Base-by-base conservation (phyloP, 352 stramenopile genomes). In the Pythium scleroteichum region DNA sequence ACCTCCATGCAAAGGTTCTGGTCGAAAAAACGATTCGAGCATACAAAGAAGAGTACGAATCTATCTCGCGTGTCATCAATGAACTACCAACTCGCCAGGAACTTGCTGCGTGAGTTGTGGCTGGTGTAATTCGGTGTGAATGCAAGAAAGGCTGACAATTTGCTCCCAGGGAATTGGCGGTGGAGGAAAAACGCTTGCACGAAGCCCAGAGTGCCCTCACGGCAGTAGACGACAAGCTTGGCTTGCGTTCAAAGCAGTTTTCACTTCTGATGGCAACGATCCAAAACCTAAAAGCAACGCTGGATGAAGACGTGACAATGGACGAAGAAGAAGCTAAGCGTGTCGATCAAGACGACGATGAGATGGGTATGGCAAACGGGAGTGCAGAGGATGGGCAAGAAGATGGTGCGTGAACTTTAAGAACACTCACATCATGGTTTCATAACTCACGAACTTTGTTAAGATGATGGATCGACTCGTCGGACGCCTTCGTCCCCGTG, bases 11-110 rank as follows among this genome's bases (percentile, higher is more conserved):
- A 13, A 85, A 87, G 27, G 80, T 96, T 51, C 77, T 82, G 40
- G 73, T 82, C 23, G 85, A 96, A 55, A 88, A 85, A 62, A 84
- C 70, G 0, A 70, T 94, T 19, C 80, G 85, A 8, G 78, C 77
- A 27, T 94, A 94, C 67, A 96, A 96, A 59, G 84, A 96, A 61
- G 87, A 94, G 62, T 96, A 96, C 69, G 87, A 96, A 63, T 90
- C 82, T 17, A 85, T 92, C 50, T 85, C 87, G 33, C 69, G 83
- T 16, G 80, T 92, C 3, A 79, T 96, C 63, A 96, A 96, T 60
- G 73, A 91, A 57, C 62, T 94, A 39, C 83, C 85, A 56, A 90
- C 87, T 14, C 62, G 83, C 22, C 66, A 71, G 40, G 74, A 88
- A 0, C 85, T 87, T 27, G 71, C 72, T n/a, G 70, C 65, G 66